These are phyloP conservation scores for Neonectria faginata DNA, from an alignment of 2,329 filamentous ascomycete genomes.

Conservation along the genomic window DNA sequence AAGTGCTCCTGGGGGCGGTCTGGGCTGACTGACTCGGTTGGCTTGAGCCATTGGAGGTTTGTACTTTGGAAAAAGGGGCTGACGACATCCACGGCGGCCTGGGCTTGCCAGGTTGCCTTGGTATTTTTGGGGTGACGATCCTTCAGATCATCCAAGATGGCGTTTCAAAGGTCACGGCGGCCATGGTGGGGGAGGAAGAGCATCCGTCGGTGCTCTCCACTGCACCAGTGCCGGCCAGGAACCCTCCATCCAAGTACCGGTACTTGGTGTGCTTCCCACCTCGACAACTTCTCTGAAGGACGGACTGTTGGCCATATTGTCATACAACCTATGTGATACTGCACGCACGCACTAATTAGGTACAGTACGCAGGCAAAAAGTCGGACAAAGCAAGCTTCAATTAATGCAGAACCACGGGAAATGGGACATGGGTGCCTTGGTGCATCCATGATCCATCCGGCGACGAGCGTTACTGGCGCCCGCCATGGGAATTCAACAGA, in stretches of 20 bases:
- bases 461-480: conserved; percentile 9
- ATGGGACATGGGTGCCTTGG: conserved; percentile 29
- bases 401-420: conserved; percentile 29
- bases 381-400: conserved; percentile 23
- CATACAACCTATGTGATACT: background rate
- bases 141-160: conserved; percentile 35
- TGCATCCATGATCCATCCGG: conserved; percentile 11
- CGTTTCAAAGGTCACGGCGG: conserved; percentile 26
- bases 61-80: conserved; percentile 34
- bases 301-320: background rate
- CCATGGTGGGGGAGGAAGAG: conserved; percentile 36
- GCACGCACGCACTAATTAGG: background rate
- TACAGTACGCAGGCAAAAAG: conserved; percentile 5
- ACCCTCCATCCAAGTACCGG: conserved; percentile 33
- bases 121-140: conserved; percentile 33
- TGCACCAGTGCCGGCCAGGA: conserved; percentile 12
- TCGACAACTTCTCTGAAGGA: background rate
- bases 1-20: conserved; percentile 20
- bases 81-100: conserved; percentile 30
- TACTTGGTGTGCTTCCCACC: conserved; percentile 13
- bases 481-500: conserved; percentile 45
- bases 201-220: conserved; percentile 26
- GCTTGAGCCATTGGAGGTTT: conserved; percentile 16
- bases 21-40: conserved; percentile 17
- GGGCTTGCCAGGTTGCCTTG: conserved; percentile 4